A percentile compares a stretch with the other conserved stretches of the same genome.
phyloP scores from a whole-genome alignment of 305 asterid species.

The Striga hermonthica region DNA sequence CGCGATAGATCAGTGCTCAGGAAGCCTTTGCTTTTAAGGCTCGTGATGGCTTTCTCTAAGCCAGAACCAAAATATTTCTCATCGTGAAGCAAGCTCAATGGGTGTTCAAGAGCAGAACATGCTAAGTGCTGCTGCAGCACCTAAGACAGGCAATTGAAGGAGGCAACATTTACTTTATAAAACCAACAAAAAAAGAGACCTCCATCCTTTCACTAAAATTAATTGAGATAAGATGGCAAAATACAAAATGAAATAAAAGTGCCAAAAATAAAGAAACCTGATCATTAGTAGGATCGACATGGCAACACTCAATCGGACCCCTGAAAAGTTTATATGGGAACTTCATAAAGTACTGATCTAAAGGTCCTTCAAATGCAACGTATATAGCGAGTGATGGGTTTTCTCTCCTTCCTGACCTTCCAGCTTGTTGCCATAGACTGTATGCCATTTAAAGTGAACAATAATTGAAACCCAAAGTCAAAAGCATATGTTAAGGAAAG shows the following conservation, averaged over 20 bases:
- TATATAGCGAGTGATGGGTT: conserved; percentile 82
- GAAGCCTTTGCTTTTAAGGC: conserved; percentile 64
- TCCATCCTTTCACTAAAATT: conserved; percentile 7
- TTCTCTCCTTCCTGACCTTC: conserved; percentile 95
- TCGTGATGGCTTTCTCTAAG: conserved; percentile 53
- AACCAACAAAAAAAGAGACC: conserved; percentile 14
- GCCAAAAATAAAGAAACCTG: conserved; percentile 47
- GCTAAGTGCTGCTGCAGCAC: conserved; percentile 85
- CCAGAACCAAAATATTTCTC: conserved; percentile 74
- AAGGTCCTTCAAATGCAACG: conserved; percentile 95
- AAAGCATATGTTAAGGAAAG: conserved; percentile 15
- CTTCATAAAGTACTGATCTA: conserved; percentile 94
- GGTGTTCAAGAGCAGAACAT: conserved; percentile 90
- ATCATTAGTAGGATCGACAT: conserved; percentile 77
- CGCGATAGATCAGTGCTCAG: conserved; percentile 57
- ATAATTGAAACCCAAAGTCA: conserved; percentile 23
- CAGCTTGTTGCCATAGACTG: conserved; percentile 98
- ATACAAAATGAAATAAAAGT: conserved; percentile 12
- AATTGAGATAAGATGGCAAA: conserved; percentile 18
- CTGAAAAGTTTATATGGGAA: conserved; percentile 81
- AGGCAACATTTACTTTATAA: conserved; percentile 28
- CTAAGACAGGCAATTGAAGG: conserved; percentile 45
- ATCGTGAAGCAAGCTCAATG: conserved; percentile 68
- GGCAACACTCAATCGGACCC: conserved; percentile 87
- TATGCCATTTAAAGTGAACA: conserved; percentile 16